phyloP scores from a whole-genome alignment of 1,284 basidiomycete species.

The Moniliella sp. region DNA sequence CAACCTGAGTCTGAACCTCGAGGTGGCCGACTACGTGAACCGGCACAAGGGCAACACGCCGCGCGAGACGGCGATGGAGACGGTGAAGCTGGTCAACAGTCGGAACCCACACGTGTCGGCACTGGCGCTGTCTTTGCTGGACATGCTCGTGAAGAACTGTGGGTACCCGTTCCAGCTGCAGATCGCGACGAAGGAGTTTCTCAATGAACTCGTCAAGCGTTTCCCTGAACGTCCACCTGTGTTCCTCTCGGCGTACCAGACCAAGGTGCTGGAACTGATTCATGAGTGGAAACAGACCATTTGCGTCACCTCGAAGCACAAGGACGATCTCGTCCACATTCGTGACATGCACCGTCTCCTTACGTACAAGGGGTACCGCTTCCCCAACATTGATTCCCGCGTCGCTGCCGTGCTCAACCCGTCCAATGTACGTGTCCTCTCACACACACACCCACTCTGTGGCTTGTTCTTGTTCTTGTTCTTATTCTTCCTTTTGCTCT shows the following conservation, averaged over 20 bases:
- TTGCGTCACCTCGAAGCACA: conserved; percentile 69
- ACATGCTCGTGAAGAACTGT: conserved; percentile 80
- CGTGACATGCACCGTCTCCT: conserved; percentile 89
- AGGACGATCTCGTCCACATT: conserved; percentile 89
- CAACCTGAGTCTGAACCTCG: conserved; percentile 74
- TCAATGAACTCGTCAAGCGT: conserved; percentile 88
- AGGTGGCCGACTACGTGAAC: conserved; percentile 80
- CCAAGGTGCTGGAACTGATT: conserved; percentile 74
- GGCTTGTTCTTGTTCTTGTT: too few species aligned
- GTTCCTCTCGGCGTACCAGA: conserved; percentile 82
- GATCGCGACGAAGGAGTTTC: conserved; percentile 91
- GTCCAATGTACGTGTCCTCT: conserved; percentile 23
- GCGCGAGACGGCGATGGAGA: conserved; percentile 63
- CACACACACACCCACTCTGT: conserved; percentile 21
- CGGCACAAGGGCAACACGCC: conserved; percentile 91
- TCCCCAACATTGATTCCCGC: not conserved
- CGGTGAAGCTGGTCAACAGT: conserved; percentile 62
- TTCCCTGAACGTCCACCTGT: conserved; percentile 93
- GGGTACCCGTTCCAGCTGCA: conserved; percentile 93
- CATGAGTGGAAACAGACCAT: conserved; percentile 87
- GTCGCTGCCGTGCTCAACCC: not conserved
- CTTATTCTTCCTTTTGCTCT: too few species aligned
- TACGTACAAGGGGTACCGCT: conserved; percentile 55
- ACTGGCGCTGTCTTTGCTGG: conserved; percentile 53
- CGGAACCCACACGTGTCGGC: conserved; percentile 71